Conservation (phyloP, 2,329 filamentous ascomycete genomes). For the Colletotrichum filicis region DNA sequence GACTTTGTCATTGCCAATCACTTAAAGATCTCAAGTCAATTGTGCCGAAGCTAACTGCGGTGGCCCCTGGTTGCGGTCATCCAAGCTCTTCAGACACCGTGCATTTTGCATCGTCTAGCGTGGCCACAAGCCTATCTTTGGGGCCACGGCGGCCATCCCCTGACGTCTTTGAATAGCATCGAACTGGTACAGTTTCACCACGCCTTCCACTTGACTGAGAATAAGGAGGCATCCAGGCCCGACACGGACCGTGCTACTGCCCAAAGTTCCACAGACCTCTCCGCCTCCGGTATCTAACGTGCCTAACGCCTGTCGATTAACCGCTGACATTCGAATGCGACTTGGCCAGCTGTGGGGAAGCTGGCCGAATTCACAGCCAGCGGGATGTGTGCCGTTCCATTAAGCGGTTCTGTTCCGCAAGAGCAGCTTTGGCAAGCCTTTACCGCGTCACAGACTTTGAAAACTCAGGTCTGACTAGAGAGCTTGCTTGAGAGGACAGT, state of each 20-base stretch:
- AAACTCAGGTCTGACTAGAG: background rate
- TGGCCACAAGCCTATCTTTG: slow-evolving; percentile 4
- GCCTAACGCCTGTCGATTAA: background rate
- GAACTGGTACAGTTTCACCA: background rate
- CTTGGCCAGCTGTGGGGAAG: background rate
- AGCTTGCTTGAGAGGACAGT: background rate
- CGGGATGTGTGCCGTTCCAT: background rate
- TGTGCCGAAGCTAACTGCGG: slow-evolving; percentile 10
- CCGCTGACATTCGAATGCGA: background rate
- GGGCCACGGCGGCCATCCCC: background rate
- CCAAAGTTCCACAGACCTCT: slow-evolving; percentile 25
- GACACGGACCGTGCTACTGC: slow-evolving; percentile 15
- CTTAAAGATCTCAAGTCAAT: background rate
- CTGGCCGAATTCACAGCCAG: background rate
- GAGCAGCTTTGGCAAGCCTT: background rate
- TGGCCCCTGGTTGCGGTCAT: slow-evolving; percentile 10
- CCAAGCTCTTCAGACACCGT: slow-evolving; percentile 6
- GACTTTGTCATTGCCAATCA: background rate
- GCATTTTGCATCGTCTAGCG: background rate
- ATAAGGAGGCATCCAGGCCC: slow-evolving; percentile 6
- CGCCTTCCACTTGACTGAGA: background rate
- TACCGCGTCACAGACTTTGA: background rate
- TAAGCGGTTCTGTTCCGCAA: background rate
- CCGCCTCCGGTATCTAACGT: background rate
- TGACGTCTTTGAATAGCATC: slow-evolving; percentile 1